A percentile compares a stretch with the other conserved stretches of the same genome.
Conservation (phyloP, 805 yeast species). For the Trichomonascus vanleenenianus region DNA sequence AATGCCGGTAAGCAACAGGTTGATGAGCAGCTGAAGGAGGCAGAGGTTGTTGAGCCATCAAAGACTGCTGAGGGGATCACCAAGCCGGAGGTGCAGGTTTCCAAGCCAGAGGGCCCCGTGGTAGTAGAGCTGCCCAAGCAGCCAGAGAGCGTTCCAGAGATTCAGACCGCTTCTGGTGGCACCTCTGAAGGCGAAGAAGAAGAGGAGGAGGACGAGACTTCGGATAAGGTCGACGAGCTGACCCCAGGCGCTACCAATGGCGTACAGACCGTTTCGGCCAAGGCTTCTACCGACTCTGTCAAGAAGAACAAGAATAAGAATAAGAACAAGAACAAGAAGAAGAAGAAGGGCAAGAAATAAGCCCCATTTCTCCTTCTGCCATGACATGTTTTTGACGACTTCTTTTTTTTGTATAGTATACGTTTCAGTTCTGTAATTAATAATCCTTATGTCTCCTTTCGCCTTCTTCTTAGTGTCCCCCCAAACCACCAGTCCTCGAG, state of each 20-base stretch:
- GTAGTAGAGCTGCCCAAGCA: not conserved
- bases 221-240: not conserved
- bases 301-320: constrained; percentile 13
- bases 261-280: not conserved
- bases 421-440: not conserved
- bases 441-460: no score
- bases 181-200: not conserved
- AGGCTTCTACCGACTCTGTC: constrained; percentile 3
- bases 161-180: no score
- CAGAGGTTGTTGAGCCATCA: not conserved
- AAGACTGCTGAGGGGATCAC: not conserved
- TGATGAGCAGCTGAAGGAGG: constrained; percentile 1
- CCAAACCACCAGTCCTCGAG: no score
- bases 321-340: constrained; percentile 17
- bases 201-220: not conserved
- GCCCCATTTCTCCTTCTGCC: not conserved
- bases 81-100: not conserved
- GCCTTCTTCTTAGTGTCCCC: no score
- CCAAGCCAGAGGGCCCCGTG: not conserved
- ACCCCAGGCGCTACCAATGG: not conserved
- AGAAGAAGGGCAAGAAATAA: constrained; percentile 10
- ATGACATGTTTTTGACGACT: not conserved
- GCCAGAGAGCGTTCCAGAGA: constrained; percentile 1
- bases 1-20: constrained; percentile 2
- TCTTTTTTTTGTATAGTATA: constrained; percentile 1